These are phyloP conservation scores for Candida sanyaensis DNA, from an alignment of 1,139 yeast genomes.

Conservation along the genomic window DNA sequence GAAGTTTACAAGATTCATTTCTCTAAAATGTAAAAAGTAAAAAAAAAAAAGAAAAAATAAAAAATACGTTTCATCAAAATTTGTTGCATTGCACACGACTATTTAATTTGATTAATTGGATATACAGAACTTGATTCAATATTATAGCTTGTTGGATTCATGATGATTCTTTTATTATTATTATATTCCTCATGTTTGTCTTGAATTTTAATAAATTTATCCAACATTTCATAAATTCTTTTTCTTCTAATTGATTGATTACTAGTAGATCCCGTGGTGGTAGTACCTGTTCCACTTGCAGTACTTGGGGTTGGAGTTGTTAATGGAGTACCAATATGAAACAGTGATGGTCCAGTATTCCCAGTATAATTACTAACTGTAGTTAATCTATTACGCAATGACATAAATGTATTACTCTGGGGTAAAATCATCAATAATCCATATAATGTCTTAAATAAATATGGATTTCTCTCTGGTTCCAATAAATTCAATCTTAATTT, in stretches of 20 bases:
- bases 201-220: conserved; percentile 62
- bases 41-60: background rate
- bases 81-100: background rate
- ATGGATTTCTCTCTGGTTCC: conserved; percentile 84
- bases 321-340: conserved; percentile 14
- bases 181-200: conserved; percentile 46
- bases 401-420: conserved; percentile 89
- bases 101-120: conserved; percentile 2
- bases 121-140: conserved; percentile 2
- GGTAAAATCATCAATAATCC: conserved; percentile 95
- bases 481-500: conserved; percentile 82
- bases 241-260: conserved; percentile 44
- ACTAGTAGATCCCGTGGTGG: conserved; percentile 9
- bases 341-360: conserved; percentile 3
- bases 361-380: conserved; percentile 13
- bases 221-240: conserved; percentile 55
- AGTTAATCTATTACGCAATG: conserved; percentile 69
- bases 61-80: too few species aligned
- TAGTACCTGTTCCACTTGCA: conserved; percentile 19
- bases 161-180: conserved; percentile 3
- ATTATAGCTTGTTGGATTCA: background rate
- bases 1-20: conserved; percentile 1
- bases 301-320: conserved; percentile 22
- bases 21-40: conserved; percentile 3
- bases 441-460: conserved; percentile 81